These are phyloP conservation scores for Thalia dealbata DNA, from an alignment of 176 grass and related monocot species.

Conservation along the genomic window DNA sequence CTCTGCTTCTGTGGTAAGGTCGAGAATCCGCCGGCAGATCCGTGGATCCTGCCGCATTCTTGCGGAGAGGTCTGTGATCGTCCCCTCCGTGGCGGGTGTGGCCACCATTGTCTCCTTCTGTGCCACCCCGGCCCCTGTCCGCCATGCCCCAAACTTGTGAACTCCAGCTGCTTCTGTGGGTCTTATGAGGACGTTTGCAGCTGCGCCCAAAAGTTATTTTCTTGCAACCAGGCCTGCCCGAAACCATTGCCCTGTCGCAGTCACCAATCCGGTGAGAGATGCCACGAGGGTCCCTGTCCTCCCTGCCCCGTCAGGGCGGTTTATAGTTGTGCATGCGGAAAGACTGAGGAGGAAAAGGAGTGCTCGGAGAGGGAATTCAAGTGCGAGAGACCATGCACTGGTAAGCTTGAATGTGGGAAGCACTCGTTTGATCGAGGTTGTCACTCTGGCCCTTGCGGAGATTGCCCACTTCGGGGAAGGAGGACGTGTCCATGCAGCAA, in stretches of 20 bases:
- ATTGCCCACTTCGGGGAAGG: constrained; percentile 66
- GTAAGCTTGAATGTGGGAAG: constrained; percentile 52
- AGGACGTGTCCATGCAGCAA: constrained; percentile 80
- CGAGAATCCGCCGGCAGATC: constrained; percentile 48
- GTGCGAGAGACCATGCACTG: constrained; percentile 47
- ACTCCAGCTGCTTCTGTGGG: constrained; percentile 57
- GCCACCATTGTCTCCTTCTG: constrained; percentile 68
- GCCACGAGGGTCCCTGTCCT: constrained; percentile 59
- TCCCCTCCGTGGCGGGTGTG: constrained; percentile 39
- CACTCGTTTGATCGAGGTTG: constrained; percentile 84
- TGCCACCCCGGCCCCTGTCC: constrained; percentile 92
- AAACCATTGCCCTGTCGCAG: constrained; percentile 50
- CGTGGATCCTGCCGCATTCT: constrained; percentile 89
- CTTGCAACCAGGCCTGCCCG: constrained; percentile 40
- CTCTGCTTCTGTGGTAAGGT: constrained; percentile 76
- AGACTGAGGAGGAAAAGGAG: constrained; percentile 34
- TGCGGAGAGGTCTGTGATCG: constrained; percentile 66
- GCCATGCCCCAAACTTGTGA: constrained; percentile 59
- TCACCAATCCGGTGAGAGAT: constrained; percentile 45
- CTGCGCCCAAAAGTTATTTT: constrained; percentile 66
- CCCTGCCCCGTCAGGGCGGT: constrained; percentile 42
- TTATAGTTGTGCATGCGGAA: constrained; percentile 58
- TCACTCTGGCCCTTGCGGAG: constrained; percentile 60
- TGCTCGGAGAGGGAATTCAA: constrained; percentile 57
- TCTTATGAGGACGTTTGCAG: constrained; percentile 38